These are phyloP conservation scores for Voacanga thouarsii DNA, from an alignment of 257 asterid species.

Conservation along the genomic window DNA sequence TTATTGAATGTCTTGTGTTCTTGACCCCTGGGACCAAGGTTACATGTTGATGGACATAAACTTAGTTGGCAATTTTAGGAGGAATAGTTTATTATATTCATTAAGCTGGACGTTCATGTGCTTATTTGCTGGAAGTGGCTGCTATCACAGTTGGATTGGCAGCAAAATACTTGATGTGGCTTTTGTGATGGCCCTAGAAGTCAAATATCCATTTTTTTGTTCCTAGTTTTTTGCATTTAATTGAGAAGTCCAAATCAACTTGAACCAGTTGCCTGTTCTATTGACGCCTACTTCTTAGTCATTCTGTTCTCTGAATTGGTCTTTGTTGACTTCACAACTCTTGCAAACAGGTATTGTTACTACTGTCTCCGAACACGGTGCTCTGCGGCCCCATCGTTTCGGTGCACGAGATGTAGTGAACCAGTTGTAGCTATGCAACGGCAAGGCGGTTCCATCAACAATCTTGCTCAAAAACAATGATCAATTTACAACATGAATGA, in stretches of 20 bases:
- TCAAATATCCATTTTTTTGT: background rate
- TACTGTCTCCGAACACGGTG: slow-evolving; percentile 86
- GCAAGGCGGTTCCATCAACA: slow-evolving; percentile 39
- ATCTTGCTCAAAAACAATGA: slow-evolving; percentile 32
- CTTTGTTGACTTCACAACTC: slow-evolving; percentile 2
- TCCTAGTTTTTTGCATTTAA: background rate
- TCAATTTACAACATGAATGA: slow-evolving; percentile 20
- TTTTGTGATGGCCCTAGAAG: background rate
- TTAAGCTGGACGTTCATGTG: background rate
- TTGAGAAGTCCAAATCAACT: background rate
- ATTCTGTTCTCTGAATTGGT: background rate
- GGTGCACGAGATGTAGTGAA: slow-evolving; percentile 80
- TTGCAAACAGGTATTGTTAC: slow-evolving; percentile 72
- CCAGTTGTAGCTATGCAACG: slow-evolving; percentile 91
- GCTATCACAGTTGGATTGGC: background rate
- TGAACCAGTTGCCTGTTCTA: background rate
- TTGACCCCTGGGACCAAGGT: background rate
- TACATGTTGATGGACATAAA: background rate
- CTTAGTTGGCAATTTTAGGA: background rate
- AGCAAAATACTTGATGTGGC: background rate
- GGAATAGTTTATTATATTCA: background rate
- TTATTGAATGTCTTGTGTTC: background rate
- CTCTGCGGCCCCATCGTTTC: slow-evolving; percentile 66
- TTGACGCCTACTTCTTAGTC: too few species aligned
- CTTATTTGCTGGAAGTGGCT: background rate